Evolutionary conservation across 164 flowering plant genomes (phyloP).

Genomic region (Aristolochia fimbriata): DNA sequence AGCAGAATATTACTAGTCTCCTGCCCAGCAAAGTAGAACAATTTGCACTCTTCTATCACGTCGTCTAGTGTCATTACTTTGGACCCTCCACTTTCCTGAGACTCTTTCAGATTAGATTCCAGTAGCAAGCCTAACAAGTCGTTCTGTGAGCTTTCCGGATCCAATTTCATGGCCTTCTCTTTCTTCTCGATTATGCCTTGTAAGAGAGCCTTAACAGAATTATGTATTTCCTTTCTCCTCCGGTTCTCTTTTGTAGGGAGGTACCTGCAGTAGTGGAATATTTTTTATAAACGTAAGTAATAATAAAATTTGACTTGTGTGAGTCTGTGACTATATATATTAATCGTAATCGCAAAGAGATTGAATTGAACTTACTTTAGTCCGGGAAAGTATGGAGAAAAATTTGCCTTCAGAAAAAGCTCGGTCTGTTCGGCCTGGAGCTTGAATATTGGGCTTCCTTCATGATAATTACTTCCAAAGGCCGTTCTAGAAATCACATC

Average conservation of each 20-base stretch:
- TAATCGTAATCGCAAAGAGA: not conserved
- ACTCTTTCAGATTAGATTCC: not conserved
- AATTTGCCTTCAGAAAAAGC: not conserved
- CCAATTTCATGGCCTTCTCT: constrained; percentile 4
- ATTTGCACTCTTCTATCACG: not conserved
- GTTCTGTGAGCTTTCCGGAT: not conserved
- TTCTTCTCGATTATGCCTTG: constrained; percentile 4
- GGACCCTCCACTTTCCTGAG: not conserved
- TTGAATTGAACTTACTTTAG: constrained; percentile 8
- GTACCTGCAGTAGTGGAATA: constrained; percentile 16
- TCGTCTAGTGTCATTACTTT: constrained; percentile 17
- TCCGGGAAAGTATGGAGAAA: constrained; percentile 6
- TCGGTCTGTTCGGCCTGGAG: constrained; percentile 12
- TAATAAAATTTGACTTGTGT: too few species aligned
- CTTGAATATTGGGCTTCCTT: constrained; percentile 16
- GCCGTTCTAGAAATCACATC: constrained; percentile 16
- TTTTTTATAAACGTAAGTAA: too few species aligned
- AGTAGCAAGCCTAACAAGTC: constrained; percentile 5
- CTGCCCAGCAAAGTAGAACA: not conserved
- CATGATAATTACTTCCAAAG: constrained; percentile 15
- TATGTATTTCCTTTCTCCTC: constrained; percentile 14
- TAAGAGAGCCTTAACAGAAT: constrained; percentile 4
- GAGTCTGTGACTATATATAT: too few species aligned
- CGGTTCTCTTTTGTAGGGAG: constrained; percentile 17
- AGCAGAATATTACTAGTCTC: not conserved